These are phyloP conservation scores for Psilocybe azurescens DNA, from an alignment of 768 basidiomycete genomes.

Conservation along the genomic window DNA sequence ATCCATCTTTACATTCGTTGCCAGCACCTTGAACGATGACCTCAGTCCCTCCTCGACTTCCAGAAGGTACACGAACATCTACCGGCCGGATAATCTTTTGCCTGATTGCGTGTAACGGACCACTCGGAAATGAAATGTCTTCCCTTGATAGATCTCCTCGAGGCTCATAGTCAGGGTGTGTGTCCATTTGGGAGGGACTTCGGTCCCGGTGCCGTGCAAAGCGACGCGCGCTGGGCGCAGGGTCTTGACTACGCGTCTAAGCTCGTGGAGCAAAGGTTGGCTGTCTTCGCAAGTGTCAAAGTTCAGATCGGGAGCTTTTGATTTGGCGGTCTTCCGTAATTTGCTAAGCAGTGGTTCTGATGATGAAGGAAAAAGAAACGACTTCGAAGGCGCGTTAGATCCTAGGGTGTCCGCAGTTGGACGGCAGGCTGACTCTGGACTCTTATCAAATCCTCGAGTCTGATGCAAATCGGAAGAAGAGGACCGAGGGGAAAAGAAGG, in stretches of 20 bases:
- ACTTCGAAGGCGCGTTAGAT: neutral
- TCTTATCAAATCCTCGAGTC: constrained; percentile 13
- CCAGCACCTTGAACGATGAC: constrained; percentile 57
- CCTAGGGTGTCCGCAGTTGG: constrained; percentile 12
- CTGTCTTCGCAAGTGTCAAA: constrained; percentile 18
- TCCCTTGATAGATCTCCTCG: constrained; percentile 61
- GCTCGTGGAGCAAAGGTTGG: constrained; percentile 20
- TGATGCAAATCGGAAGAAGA: constrained; percentile 14
- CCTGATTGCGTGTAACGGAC: constrained; percentile 54
- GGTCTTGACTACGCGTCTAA: constrained; percentile 23
- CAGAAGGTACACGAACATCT: constrained; percentile 57
- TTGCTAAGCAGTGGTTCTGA: constrained; percentile 25
- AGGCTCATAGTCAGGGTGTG: constrained; percentile 58
- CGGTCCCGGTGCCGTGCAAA: constrained; percentile 31
- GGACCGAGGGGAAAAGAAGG: constrained; percentile 17
- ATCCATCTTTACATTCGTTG: constrained; percentile 61
- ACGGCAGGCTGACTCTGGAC: constrained; percentile 6
- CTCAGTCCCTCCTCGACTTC: constrained; percentile 58
- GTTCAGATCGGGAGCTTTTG: constrained; percentile 19
- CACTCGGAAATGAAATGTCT: constrained; percentile 54
- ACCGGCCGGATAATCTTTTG: constrained; percentile 52
- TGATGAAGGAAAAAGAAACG: constrained; percentile 11
- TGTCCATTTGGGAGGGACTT: constrained; percentile 39
- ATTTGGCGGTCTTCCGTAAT: constrained; percentile 29
- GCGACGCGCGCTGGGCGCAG: constrained; percentile 24